phyloP scores from a whole-genome alignment of 2,329 filamentous ascomycete genomes.

The Ophiostoma sp. region DNA sequence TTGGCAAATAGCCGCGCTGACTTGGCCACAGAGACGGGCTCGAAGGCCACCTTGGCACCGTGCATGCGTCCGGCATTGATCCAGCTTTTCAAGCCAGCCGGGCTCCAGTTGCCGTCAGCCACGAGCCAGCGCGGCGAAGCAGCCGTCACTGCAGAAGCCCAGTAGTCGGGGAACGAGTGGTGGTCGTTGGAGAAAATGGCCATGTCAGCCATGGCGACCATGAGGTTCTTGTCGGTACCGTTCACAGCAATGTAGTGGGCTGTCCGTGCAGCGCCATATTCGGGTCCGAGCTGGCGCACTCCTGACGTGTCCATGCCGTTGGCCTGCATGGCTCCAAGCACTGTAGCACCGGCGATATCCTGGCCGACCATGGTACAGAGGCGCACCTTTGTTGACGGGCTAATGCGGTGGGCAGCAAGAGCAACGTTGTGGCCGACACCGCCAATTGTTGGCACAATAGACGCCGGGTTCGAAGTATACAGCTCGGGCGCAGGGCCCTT shows the following conservation, averaged over 20 bases:
- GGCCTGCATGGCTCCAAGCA: slow-evolving; percentile 59
- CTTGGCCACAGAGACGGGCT: slow-evolving; percentile 84
- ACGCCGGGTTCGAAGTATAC: slow-evolving; percentile 80
- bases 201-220: slow-evolving; percentile 97
- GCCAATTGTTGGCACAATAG: slow-evolving; percentile 76
- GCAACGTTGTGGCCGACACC: slow-evolving; percentile 93
- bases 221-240: slow-evolving; percentile 71
- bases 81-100: slow-evolving; percentile 62
- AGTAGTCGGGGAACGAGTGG: slow-evolving; percentile 49
- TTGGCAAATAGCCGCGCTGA: slow-evolving; percentile 60
- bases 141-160: slow-evolving; percentile 54
- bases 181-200: slow-evolving; percentile 53
- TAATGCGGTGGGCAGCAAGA: slow-evolving; percentile 66
- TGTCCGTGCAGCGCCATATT: slow-evolving; percentile 56
- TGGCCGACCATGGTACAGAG: slow-evolving; percentile 78
- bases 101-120: slow-evolving; percentile 81
- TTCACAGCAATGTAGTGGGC: slow-evolving; percentile 92
- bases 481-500: slow-evolving; percentile 44
- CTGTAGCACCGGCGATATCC: slow-evolving; percentile 71
- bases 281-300: slow-evolving; percentile 51
- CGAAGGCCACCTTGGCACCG: slow-evolving; percentile 64
- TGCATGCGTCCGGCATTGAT: slow-evolving; percentile 54
- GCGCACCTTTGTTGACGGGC: slow-evolving; percentile 56
- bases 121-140: slow-evolving; percentile 69
- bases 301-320: slow-evolving; percentile 60